Evolutionary conservation across 805 yeast genomes (phyloP).

Genomic region (Pichia rugopelliculosa): DNA sequence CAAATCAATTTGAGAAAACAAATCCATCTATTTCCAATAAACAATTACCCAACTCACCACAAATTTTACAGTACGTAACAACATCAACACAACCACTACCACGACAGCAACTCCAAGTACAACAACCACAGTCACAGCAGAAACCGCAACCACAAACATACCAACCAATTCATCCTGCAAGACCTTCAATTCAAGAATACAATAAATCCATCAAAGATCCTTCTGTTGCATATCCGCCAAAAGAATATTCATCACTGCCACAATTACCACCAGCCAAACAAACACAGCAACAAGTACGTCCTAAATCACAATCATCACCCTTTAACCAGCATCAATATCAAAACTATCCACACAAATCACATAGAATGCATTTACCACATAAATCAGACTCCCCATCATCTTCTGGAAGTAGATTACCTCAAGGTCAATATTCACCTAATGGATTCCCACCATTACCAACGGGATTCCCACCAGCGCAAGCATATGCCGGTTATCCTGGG

Average conservation of each 20-base stretch:
- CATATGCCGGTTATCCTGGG: neutral
- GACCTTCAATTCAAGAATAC: neutral
- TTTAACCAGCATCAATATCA: neutral
- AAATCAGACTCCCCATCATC: neutral
- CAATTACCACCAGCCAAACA: neutral
- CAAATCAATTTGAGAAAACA: neutral
- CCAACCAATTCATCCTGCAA: neutral
- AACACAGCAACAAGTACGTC: neutral
- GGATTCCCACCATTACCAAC: neutral
- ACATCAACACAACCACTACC: neutral
- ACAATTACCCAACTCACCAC: neutral
- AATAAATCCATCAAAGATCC: neutral
- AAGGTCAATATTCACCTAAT: neutral
- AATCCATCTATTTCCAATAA: too few relatives aligned
- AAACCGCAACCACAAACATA: too few relatives aligned
- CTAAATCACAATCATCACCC: neutral
- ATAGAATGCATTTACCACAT: neutral
- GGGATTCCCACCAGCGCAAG: neutral
- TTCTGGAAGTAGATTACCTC: neutral
- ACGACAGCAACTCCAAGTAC: neutral
- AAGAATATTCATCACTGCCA: neutral
- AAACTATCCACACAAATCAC: neutral
- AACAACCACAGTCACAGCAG: neutral
- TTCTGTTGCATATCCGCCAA: neutral
- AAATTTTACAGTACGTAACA: neutral